Percentiles rank a stretch among this genome's conserved stretches.
These are phyloP conservation scores for Talaromyces trachyspermus DNA, from an alignment of 495 filamentous ascomycete genomes.

Conservation along the genomic window DNA sequence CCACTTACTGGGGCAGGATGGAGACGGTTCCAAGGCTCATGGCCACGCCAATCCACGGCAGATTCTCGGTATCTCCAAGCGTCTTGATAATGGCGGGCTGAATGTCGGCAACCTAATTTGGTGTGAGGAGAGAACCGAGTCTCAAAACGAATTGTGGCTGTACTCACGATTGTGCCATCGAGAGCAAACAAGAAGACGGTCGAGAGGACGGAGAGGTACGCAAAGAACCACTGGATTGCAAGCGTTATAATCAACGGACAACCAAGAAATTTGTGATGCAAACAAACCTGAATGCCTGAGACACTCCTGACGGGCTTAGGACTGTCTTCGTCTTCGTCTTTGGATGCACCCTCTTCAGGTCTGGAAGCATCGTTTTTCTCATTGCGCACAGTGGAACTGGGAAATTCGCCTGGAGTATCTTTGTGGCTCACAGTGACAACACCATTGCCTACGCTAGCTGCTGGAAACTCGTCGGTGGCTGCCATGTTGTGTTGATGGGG, in stretches of 20 bases:
- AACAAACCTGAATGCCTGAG: not conserved
- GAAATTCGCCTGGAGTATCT: not conserved
- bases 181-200: constrained; percentile 48
- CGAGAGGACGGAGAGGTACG: constrained; percentile 40
- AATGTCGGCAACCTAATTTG: constrained; percentile 38
- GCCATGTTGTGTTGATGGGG: not conserved
- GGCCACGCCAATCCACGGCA: constrained; percentile 50
- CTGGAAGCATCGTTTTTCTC: not conserved
- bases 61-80: constrained; percentile 43
- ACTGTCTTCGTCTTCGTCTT: not conserved
- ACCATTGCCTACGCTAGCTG: not conserved
- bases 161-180: constrained; percentile 48
- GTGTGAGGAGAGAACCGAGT: not conserved
- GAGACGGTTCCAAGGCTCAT: constrained; percentile 45
- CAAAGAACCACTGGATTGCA: constrained; percentile 27
- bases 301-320: not conserved
- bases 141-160: not conserved
- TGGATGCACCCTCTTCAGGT: not conserved
- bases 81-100: constrained; percentile 43
- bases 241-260: not conserved
- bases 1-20: constrained; percentile 30
- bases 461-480: not conserved
- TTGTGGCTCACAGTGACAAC: not conserved
- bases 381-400: not conserved
- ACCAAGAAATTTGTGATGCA: not conserved